Base-by-base conservation (phyloP, 2,329 filamentous ascomycete genomes). In the Thelonectria rubi region DNA sequence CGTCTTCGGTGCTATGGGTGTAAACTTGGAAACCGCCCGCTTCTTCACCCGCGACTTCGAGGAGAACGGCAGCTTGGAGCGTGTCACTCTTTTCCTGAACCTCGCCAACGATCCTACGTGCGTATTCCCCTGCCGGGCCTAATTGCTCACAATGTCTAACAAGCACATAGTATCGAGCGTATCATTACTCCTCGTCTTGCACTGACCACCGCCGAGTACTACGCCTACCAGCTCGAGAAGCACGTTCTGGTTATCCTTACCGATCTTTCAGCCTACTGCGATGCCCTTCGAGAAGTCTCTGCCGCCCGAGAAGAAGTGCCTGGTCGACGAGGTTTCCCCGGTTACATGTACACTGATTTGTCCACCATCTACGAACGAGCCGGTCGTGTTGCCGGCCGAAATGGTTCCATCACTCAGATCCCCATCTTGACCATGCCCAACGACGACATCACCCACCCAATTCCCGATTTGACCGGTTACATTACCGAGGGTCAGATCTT, bases 311-410 rank as follows among this genome's bases (percentile, higher is more conserved):
- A 99, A 86, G 95, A 99, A 89, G 95, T 99, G 45, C 95, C 95
- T 42, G 95, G 95, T 86, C 94, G 95, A 79, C 94, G 95, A 89
- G 95, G 95, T 87, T 99, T 95, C 84, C 95, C 95, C 55, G 95
- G 95, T 92, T 99, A 99, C 87, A 99, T 99, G 95, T 99, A 99
- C 86, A 99, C 95, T 71, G 96, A 99, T 88, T 91, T 99, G 89
- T 97, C 95, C 62, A 99, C 95, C 76, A 97, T 99, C 74, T 99
- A 99, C 85, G 95, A 99, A 82, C 94, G 95, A 83, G 95, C 95
- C 72, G 95, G 95, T 75, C 95, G 95, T 91, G 95, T 99, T 52
- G 85, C 93, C 75, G 96, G 96, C 72, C 92, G 96, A 72, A 97
- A 98, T 75, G 95, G 96, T 63, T 99, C 95, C 73, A 99, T 99